phyloP scores from a whole-genome alignment of 495 filamentous ascomycete genomes.

The Penicillium daleae region DNA sequence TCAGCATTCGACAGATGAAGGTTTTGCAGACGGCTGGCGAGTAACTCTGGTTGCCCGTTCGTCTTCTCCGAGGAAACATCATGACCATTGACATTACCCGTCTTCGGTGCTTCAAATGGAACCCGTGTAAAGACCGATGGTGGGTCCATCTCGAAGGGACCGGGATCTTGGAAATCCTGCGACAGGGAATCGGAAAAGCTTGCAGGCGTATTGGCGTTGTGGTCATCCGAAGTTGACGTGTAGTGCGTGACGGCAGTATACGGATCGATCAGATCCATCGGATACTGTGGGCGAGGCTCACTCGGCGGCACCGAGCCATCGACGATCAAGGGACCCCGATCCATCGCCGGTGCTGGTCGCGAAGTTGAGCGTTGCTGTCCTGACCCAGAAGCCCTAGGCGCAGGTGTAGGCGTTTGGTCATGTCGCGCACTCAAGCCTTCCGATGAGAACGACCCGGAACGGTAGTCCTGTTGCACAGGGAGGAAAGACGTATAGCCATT shows the following conservation, averaged over 20 bases:
- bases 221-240: conserved; percentile 48
- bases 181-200: conserved; percentile 49
- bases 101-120: conserved; percentile 33
- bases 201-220: conserved; percentile 45
- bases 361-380: conserved; percentile 27
- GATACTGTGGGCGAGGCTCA: conserved; percentile 34
- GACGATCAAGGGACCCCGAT: conserved; percentile 49
- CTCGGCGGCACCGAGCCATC: conserved; percentile 49
- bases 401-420: conserved; percentile 27
- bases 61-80: conserved; percentile 7
- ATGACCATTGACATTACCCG: conserved; percentile 24
- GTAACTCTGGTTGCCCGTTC: conserved; percentile 36
- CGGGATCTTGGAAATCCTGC: conserved; percentile 44
- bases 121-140: conserved; percentile 31
- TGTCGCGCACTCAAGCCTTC: conserved; percentile 29
- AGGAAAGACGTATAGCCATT: conserved; percentile 52
- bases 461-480: conserved; percentile 43
- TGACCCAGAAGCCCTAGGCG: conserved; percentile 20
- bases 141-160: conserved; percentile 44
- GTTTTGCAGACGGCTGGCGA: conserved; percentile 45
- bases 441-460: conserved; percentile 39
- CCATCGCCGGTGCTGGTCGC: conserved; percentile 31
- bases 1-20: conserved; percentile 44
- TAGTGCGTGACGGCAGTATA: conserved; percentile 39
- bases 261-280: conserved; percentile 36